Percentiles rank a stretch among this genome's conserved stretches.
phyloP scores from a whole-genome alignment of 1,284 basidiomycete genomes.

The Ganoderma sinense region DNA sequence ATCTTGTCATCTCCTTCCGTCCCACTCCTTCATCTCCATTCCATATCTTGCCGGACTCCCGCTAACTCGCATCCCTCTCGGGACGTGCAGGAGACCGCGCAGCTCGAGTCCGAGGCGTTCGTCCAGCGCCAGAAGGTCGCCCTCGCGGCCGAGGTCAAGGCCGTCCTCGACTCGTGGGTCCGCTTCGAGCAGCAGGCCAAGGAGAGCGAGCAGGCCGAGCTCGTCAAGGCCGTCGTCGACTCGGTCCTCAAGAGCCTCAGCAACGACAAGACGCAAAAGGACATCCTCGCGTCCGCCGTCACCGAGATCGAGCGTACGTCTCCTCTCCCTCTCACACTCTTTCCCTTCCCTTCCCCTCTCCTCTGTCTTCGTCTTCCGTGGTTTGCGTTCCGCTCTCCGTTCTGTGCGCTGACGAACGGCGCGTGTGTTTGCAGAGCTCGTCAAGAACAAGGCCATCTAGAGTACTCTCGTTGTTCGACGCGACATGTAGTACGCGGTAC shows the following conservation, averaged over 20 bases:
- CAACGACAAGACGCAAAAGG: constrained; percentile 95
- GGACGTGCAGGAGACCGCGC: constrained; percentile 83
- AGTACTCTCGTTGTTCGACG: constrained; percentile 19
- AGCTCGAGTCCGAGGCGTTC: constrained; percentile 91
- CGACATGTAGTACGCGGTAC: constrained; percentile 11
- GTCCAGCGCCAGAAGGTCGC: constrained; percentile 90
- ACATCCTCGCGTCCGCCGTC: constrained; percentile 87
- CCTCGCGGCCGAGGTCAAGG: constrained; percentile 90
- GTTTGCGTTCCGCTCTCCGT: background rate
- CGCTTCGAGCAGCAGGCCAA: constrained; percentile 97
- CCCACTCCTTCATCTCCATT: background rate
- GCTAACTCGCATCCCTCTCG: background rate
- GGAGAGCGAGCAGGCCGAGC: constrained; percentile 94
- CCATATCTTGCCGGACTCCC: background rate
- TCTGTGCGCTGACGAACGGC: constrained; percentile 23
- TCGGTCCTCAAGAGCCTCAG: constrained; percentile 85
- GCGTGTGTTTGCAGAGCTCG: constrained; percentile 57
- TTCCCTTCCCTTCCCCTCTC: background rate
- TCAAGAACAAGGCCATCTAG: constrained; percentile 76
- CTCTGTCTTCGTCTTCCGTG: background rate
- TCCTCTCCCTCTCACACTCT: constrained; percentile 32
- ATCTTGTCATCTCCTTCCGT: background rate
- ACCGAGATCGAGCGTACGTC: constrained; percentile 91
- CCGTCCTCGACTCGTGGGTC: constrained; percentile 97
- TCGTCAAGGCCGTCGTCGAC: constrained; percentile 88